Evolutionary conservation across 1,284 basidiomycete genomes (phyloP).

Genomic region (Ustilago xerochloae): DNA sequence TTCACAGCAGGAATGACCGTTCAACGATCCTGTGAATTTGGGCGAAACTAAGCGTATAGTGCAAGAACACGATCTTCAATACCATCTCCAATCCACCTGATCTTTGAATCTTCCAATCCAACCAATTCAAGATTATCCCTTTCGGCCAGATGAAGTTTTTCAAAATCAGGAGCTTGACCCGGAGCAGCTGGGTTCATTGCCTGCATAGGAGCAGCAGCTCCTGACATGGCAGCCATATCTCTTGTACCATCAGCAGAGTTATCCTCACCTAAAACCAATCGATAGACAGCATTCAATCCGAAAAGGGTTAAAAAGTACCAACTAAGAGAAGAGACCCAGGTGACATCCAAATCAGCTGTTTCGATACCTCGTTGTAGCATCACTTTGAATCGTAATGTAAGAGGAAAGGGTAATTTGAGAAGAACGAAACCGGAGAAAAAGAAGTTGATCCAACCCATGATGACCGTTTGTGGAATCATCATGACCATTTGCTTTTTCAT

Average conservation of each 20-base stretch:
- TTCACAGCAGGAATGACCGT: neutral
- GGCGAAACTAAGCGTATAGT: conserved; percentile 43
- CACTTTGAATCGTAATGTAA: conserved; percentile 97
- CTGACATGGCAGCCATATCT: conserved; percentile 65
- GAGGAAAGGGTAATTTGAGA: conserved; percentile 95
- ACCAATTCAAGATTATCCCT: conserved; percentile 91
- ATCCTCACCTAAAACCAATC: conserved; percentile 88
- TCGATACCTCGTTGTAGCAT: conserved; percentile 97
- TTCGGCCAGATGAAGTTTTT: conserved; percentile 90
- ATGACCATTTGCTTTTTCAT: conserved; percentile 97
- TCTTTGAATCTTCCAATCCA: conserved; percentile 70
- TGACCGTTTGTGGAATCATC: conserved; percentile 78
- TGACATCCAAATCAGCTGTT: conserved; percentile 95
- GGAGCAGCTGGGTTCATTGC: conserved; percentile 44
- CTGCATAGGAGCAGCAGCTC: conserved; percentile 46
- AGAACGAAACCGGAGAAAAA: conserved; percentile 99
- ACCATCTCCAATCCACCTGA: conserved; percentile 64
- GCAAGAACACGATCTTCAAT: conserved; percentile 64
- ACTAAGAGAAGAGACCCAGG: conserved; percentile 97
- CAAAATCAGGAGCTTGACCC: conserved; percentile 77
- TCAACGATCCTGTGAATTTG: no score
- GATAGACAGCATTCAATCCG: conserved; percentile 93
- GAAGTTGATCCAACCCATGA: conserved; percentile 99
- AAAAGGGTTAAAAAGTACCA: conserved; percentile 99
- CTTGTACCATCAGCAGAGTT: conserved; percentile 72